These are phyloP conservation scores for Starmerella davenportii DNA, from an alignment of 805 yeast species.

Conservation along the genomic window DNA sequence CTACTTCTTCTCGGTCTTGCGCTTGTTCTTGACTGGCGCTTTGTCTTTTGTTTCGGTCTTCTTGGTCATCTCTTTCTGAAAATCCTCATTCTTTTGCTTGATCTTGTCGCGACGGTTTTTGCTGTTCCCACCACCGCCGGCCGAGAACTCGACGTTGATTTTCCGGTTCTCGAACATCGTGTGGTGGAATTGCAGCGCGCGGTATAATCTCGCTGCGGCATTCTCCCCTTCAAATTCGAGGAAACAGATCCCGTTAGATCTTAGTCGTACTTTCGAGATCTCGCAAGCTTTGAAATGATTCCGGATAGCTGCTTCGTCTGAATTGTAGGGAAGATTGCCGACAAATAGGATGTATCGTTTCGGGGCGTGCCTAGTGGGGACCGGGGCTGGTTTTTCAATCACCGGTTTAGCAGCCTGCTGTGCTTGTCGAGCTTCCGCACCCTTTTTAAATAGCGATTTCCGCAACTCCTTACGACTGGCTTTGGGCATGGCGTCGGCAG, in stretches of 20 bases:
- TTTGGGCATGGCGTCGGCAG: slow-evolving; percentile 19
- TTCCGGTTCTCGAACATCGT: slow-evolving; percentile 48
- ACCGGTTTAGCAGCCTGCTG: slow-evolving; percentile 18
- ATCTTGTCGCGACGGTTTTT: slow-evolving; percentile 41
- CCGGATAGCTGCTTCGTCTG: slow-evolving; percentile 41
- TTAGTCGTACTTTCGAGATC: slow-evolving; percentile 61
- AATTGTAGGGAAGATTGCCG: slow-evolving; percentile 71
- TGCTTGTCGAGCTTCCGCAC: slow-evolving; percentile 15
- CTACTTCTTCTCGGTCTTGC: too few relatives aligned
- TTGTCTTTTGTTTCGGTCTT: slow-evolving; percentile 10
- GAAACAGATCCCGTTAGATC: slow-evolving; percentile 66
- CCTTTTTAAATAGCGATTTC: slow-evolving; percentile 13
- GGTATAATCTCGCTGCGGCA: slow-evolving; percentile 64
- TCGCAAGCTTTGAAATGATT: slow-evolving; percentile 50
- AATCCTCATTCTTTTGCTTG: slow-evolving; percentile 56
- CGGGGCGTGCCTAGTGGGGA: slow-evolving; percentile 39
- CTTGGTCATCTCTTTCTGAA: slow-evolving; percentile 46
- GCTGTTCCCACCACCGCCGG: slow-evolving; percentile 95
- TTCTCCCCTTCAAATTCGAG: slow-evolving; percentile 59
- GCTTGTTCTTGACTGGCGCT: neutral
- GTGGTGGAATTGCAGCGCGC: slow-evolving; percentile 73
- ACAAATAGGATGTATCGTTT: slow-evolving; percentile 64
- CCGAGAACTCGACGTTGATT: slow-evolving; percentile 90
- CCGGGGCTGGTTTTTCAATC: slow-evolving; percentile 20
- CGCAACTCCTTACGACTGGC: slow-evolving; percentile 23